A percentile compares a stretch with the other conserved stretches of the same genome.
These are phyloP conservation scores for Sporothrix inflata DNA, from an alignment of 2,329 filamentous ascomycete species.

Conservation along the genomic window DNA sequence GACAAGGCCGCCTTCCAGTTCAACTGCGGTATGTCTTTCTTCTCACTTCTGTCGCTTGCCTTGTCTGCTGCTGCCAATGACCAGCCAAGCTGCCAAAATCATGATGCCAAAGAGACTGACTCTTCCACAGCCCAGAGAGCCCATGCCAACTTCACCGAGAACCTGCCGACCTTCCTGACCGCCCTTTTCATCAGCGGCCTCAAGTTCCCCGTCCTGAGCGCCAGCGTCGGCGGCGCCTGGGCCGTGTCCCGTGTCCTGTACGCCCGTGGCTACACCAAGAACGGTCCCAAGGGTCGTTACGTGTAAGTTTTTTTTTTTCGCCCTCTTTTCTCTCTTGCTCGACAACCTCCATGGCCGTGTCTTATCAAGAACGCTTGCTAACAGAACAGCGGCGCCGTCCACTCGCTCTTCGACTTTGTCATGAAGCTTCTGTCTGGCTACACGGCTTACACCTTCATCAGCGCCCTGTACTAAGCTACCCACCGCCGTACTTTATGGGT, in stretches of 20 bases:
- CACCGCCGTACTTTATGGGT: background rate
- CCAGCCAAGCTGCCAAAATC: background rate
- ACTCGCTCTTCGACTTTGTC: slow-evolving; percentile 43
- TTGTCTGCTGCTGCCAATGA: background rate
- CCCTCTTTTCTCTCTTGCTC: background rate
- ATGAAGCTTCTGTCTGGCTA: slow-evolving; percentile 52
- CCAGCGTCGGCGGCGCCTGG: slow-evolving; percentile 57
- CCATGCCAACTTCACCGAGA: slow-evolving; percentile 67
- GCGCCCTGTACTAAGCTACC: background rate
- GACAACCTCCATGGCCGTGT: background rate
- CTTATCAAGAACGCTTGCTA: background rate
- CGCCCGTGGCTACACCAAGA: slow-evolving; percentile 56
- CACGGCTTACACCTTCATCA: slow-evolving; percentile 44
- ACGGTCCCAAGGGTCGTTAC: slow-evolving; percentile 51
- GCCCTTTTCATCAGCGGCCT: slow-evolving; percentile 61
- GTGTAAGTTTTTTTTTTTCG: slow-evolving; percentile 38
- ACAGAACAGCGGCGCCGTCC: slow-evolving; percentile 42
- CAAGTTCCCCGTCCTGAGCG: slow-evolving; percentile 55
- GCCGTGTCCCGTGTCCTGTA: slow-evolving; percentile 57
- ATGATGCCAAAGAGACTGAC: background rate
- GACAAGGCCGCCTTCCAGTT: slow-evolving; percentile 59
- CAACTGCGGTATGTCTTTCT: slow-evolving; percentile 58
- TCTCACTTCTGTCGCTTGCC: background rate
- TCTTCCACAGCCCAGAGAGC: slow-evolving; percentile 56
- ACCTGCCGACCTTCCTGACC: slow-evolving; percentile 56